Evolutionary conservation across 2,329 filamentous ascomycete species (phyloP), one percentile per base, ranked within the genome.

Genomic region (Ascochyta fabae): DNA sequence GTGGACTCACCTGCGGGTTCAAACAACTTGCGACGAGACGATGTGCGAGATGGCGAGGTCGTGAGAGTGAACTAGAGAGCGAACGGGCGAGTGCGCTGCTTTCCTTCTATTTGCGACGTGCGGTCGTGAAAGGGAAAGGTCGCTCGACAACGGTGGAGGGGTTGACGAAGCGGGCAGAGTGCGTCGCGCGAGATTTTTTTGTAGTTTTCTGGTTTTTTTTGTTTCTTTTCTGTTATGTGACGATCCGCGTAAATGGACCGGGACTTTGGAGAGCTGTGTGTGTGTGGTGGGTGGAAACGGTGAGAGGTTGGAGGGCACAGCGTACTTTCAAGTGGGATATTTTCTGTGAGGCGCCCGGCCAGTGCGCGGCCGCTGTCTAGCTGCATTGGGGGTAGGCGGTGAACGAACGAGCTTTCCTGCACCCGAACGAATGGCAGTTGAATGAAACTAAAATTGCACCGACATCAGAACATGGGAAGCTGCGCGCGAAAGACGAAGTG

Each of bases 121-220:
- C 53, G 53, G 47, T 51, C 42, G 53, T 56, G 53, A 39, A 44
- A 56, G 53, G 43, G 47, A 51, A 19, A 53, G 38, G 38, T 56
- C 49, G 52, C 57, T 59, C 47, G 63, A 61, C 60, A 56, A 48
- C 59, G 60, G 56, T 56, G 58, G 58, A 51, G 60, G 62, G 62
- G 62, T 58, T 58, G 46, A 59, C 55, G 60, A 66, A 58, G 64
- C 67, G 64, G 60, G 60, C 51, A 59, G 54, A 56, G 58, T 57
- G 67, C 64, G 68, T 69, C 68, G 56, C 60, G 64, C 68, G 57
- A 50, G 62, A 63, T 64, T 72, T 73, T 72, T 70, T 68, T 69
- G 68, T 61, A 26, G 60, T 74, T 74, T 75, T 75, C 68, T 73
- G 67, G 51, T 67, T 72, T 73, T 75, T 75, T 75, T 74, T 73